Evolutionary conservation across 306 rosid species (phyloP), one percentile per base, ranked within the genome.

Genomic region (Cucumis cinereus): DNA sequence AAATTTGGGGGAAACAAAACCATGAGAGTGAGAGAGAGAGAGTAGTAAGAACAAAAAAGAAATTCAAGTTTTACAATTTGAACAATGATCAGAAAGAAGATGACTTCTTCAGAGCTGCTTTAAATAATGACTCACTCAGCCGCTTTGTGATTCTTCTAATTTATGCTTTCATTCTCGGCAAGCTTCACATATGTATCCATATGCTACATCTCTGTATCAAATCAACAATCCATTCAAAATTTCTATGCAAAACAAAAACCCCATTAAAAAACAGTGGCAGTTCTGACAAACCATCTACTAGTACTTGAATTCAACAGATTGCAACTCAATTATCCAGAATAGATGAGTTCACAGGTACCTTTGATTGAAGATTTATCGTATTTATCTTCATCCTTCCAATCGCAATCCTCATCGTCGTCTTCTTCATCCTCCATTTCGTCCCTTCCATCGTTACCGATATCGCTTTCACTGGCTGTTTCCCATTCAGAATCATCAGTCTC

Each of bases 381-480:
- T 76, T 85, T 81, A 77, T 89, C 93, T 7, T 89, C 91, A 66
- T 90, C 82, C 85, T 91, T 91, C 98, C 98, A 91, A 76, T 90
- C 88, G 64, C 89, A 80, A 12, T 87, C 86, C 4, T 81, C 84
- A 8, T 82, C 93, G 0, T 83, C 85, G 0, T 92, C 93, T 1
- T 89, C 98, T 8, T 84, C 87, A 38, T 90, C 91, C 0, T 87
- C 96, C 89, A 91, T 93, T 56, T 83, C 89, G 76, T 89, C 90
- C 79, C 90, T 87, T 81, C 96, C 94, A 83, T 90, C 98, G 78
- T 89, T 92, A 73, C 96, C 99, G 66, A 87, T 86, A 87, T 95
- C 99, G 45, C 99, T 95, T 85, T 95, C 99, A 79, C 99, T 95
- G 19, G 99, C 99, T 1, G 99, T 95, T 87, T 95, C 99, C 99